These are phyloP conservation scores for Epichloe sylvatica DNA, from an alignment of 2,329 filamentous ascomycete genomes.

Conservation along the genomic window DNA sequence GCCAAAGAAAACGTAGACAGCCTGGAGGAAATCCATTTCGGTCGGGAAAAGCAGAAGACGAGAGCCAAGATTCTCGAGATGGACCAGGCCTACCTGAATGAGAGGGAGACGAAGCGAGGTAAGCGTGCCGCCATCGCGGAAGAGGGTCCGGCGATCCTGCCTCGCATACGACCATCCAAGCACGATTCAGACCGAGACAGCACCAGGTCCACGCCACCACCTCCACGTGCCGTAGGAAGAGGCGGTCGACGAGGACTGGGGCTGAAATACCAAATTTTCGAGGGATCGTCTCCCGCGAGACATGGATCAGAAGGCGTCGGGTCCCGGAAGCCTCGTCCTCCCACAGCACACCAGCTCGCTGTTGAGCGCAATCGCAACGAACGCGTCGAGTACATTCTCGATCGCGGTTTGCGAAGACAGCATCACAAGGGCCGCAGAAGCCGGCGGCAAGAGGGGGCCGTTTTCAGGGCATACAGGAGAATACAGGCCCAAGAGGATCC, in stretches of 20 bases:
- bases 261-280: constrained; percentile 47
- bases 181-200: constrained; percentile 38
- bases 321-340: constrained; percentile 52
- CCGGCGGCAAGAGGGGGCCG: constrained; percentile 49
- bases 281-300: constrained; percentile 46
- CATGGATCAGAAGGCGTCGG: constrained; percentile 41
- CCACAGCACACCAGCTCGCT: constrained; percentile 69
- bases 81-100: constrained; percentile 55
- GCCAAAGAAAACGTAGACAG: constrained; percentile 62
- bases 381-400: constrained; percentile 69
- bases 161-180: constrained; percentile 48
- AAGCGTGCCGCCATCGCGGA: constrained; percentile 30
- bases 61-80: constrained; percentile 61
- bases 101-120: constrained; percentile 45
- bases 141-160: constrained; percentile 44
- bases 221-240: constrained; percentile 20
- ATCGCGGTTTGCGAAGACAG: constrained; percentile 54
- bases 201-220: constrained; percentile 29
- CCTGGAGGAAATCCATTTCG: constrained; percentile 54
- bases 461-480: constrained; percentile 53
- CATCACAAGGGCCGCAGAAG: constrained; percentile 50
- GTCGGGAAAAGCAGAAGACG: constrained; percentile 58
- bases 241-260: constrained; percentile 15
- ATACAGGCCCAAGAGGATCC: constrained; percentile 41
- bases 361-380: constrained; percentile 67